Evolutionary conservation across 352 stramenopile genomes (phyloP).

Genomic region (Globisporangium spinosum): DNA sequence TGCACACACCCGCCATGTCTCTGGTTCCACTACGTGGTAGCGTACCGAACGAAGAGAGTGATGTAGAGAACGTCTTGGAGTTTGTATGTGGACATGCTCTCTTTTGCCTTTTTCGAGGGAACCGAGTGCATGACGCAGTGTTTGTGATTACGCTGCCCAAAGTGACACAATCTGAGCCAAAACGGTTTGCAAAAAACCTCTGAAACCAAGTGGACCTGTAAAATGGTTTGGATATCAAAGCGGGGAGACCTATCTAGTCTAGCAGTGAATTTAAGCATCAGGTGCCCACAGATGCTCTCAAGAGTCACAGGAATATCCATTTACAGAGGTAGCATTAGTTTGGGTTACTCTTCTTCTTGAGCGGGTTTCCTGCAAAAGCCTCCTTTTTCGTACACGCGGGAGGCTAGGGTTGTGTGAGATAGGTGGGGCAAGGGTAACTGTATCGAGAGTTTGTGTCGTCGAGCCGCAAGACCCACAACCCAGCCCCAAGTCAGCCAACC

Average conservation of each 20-base stretch:
- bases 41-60: not conserved
- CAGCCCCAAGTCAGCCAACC: not conserved
- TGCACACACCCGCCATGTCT: slow-evolving; percentile 3
- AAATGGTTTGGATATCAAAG: not conserved
- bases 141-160: slow-evolving; percentile 1
- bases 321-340: not conserved
- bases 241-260: not conserved
- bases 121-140: not conserved
- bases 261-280: not conserved
- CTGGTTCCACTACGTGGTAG: slow-evolving; percentile 6
- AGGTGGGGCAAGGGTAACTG: not conserved
- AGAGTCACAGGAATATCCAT: not conserved
- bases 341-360: not conserved
- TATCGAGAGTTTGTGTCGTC: slow-evolving; percentile 12
- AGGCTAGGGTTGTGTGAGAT: not conserved
- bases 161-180: not conserved
- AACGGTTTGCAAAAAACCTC: not conserved
- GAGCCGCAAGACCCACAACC: slow-evolving; percentile 6
- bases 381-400: slow-evolving; percentile 3
- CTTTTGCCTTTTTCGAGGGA: not conserved
- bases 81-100: slow-evolving; percentile 3
- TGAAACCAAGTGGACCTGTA: not conserved
- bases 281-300: not conserved
- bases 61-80: not conserved
- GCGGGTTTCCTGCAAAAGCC: not conserved